Conservation (phyloP, 768 basidiomycete species). For the Pisolithus tinctorius region DNA sequence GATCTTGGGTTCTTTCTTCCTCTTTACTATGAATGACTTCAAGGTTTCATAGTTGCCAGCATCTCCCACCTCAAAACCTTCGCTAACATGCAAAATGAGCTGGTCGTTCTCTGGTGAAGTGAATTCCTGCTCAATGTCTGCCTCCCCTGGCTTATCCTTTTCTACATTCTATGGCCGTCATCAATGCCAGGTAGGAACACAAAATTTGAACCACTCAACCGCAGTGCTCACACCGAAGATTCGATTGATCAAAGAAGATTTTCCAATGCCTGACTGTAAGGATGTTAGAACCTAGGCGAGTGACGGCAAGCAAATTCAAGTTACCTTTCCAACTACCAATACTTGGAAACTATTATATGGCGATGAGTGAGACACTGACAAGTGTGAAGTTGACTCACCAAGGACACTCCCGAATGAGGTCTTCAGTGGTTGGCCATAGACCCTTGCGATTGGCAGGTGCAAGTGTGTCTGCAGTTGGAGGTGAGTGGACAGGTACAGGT, state of each 20-base stretch:
- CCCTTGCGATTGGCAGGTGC: no score
- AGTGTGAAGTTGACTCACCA: no score
- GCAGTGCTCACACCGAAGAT: not conserved
- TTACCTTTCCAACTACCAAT: not conserved
- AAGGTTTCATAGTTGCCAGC: no score
- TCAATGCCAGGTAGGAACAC: not conserved
- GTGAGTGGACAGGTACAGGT: no score
- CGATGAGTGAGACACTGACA: no score
- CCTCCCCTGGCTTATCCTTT: not conserved
- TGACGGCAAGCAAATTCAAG: not conserved
- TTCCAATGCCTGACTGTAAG: constrained; percentile 2
- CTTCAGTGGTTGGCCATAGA: no score
- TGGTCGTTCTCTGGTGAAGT: constrained; percentile 4
- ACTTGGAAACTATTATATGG: no score
- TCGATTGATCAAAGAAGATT: constrained; percentile 4
- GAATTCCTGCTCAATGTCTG: no score
- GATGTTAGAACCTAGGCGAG: not conserved
- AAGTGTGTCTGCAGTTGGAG: no score
- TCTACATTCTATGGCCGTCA: not conserved
- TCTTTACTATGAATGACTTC: no score
- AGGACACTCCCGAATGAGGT: no score
- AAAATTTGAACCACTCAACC: not conserved
- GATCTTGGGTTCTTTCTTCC: no score
- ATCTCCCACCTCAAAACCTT: constrained; percentile 10
- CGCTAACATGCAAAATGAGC: constrained; percentile 11